Base-by-base conservation (phyloP, 495 filamentous ascomycete genomes). In the Lophiostoma macrostomum region DNA sequence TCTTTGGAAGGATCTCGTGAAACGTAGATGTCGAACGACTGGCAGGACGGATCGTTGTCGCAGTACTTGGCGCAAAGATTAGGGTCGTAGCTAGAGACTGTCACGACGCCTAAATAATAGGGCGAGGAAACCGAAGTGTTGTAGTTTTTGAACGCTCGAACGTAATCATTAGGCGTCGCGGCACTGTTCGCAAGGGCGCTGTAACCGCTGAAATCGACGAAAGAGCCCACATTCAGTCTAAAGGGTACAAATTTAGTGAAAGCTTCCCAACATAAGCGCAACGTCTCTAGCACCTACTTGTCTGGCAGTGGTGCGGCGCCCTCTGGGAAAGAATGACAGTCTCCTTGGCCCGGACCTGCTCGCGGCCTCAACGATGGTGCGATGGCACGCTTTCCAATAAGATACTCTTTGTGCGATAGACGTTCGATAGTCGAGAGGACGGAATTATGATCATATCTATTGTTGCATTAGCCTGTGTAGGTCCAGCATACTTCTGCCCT, bases 21-120 rank as follows among this genome's bases (percentile, higher is more conserved):
- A 20, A 45, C 37, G 39, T 24, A 53, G 25, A 53, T 35, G 50
- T 53, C 45, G 29, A 53, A 35, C 12, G 27, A 8, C 22, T 36
- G 28, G 31, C 38, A 53, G 12, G n/a, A 12, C 14, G 27, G 14
- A 7, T 22, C 7, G 2, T 34, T 16, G 29, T 35, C 19, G 23
- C 37, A 52, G 2, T 4, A 22, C 3, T 23, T 16, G 20, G 48
- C 48, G 18, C 48, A 52, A 18, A 34, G 5, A 1, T 42, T 5
- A 13, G 48, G 16, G 6, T 52, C 37, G 20, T 52, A 52, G 28
- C 5, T 27, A 16, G 19, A 18, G 10, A 52, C 19, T 18, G 48
- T 41, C 5, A 13, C 18, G 36, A 30, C 10, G 13, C 14, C 48
- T 13, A 42, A 11, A 20, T 52, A 42, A 13, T 5, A 30, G 11